A percentile compares a stretch with the other conserved stretches of the same genome.
Evolutionary conservation across 352 stramenopile genomes (phyloP).

Genomic region (Pythium phragmitis): DNA sequence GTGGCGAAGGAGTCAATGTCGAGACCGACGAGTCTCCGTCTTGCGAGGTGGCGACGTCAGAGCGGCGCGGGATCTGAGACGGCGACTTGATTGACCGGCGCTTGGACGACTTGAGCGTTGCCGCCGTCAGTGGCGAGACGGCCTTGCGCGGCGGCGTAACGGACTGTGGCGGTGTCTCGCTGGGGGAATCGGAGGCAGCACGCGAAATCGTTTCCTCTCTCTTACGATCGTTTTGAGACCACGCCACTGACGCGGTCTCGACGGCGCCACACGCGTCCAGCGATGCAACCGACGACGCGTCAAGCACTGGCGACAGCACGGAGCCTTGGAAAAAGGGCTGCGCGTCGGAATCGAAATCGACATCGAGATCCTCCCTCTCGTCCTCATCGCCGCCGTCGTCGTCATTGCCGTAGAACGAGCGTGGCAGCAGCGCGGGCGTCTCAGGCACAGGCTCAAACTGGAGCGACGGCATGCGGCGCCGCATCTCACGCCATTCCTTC

Average conservation of each 20-base stretch:
- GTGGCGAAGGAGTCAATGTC: background rate
- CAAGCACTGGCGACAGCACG: too few relatives aligned
- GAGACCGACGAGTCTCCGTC: background rate
- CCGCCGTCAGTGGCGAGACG: background rate
- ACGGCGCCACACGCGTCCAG: background rate
- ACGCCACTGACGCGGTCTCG: background rate
- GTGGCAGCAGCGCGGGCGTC: constrained; percentile 43
- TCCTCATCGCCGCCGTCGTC: background rate
- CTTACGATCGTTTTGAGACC: background rate
- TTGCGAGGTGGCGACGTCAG: background rate
- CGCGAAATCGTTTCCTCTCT: background rate
- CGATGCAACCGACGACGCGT: background rate
- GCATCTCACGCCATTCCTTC: constrained; percentile 60
- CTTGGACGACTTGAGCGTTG: constrained; percentile 13
- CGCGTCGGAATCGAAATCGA: too few relatives aligned
- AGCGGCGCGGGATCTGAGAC: background rate
- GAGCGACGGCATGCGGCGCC: constrained; percentile 49
- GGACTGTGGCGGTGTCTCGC: background rate
- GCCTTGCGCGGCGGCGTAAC: background rate
- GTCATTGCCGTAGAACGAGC: constrained; percentile 33
- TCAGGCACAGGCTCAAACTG: constrained; percentile 64
- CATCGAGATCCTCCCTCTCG: too few relatives aligned
- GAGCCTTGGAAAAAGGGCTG: too few relatives aligned
- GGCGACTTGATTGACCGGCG: background rate
- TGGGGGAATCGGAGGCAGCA: background rate